Evolutionary conservation across 805 yeast species (phyloP), one percentile per base, ranked within the genome.

Genomic region (Teunomyces gatunensis): DNA sequence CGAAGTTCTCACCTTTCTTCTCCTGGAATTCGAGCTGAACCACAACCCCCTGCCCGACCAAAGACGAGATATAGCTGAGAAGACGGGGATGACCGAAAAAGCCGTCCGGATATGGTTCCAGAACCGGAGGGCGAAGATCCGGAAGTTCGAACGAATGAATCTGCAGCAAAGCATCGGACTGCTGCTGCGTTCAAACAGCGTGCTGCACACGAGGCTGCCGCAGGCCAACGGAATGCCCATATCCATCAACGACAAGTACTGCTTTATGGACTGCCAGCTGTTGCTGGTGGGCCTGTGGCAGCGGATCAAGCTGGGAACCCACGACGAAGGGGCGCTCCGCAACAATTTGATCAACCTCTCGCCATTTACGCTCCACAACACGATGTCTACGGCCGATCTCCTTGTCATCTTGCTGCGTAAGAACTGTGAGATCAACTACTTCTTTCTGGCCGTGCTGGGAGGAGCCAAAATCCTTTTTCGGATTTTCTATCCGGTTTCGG

Each of bases 71-170:
- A 81, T 90, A 33, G 82, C 94, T 34, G 81, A 77, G 2, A 75
- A 76, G 50, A 87, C 95, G 1, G 87, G 85, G 15, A 84, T 89
- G 87, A 80, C 90, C 11, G 96, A 90, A 57, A 79, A 94, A 52
- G 88, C 91, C 11, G 96, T 90, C 2, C 76, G 96, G 47, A 90
- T 90, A 37, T 90, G 97, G 97, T 90, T 89, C 59, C 97, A 90
- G 64, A 89, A 89, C 62, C 73, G 91, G 56, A 71, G 97, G 52
- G 94, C 94, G 17, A 87, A 87, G 61, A 75, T 82, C 39, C 75
- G 90, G 58, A 86, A 86, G 64, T 65, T 79, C 57, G 87, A 83
- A 55, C 75, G 83, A 48, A 66, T 76, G 63, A 68, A 63, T 27
- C 43, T 28, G 43, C 43, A 29, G 15, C 34, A n/a, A 4, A 15